A percentile compares a stretch with the other conserved stretches of the same genome.
phyloP scores from a whole-genome alignment of 2,329 filamentous ascomycete species.

The Trichoderma sp. region DNA sequence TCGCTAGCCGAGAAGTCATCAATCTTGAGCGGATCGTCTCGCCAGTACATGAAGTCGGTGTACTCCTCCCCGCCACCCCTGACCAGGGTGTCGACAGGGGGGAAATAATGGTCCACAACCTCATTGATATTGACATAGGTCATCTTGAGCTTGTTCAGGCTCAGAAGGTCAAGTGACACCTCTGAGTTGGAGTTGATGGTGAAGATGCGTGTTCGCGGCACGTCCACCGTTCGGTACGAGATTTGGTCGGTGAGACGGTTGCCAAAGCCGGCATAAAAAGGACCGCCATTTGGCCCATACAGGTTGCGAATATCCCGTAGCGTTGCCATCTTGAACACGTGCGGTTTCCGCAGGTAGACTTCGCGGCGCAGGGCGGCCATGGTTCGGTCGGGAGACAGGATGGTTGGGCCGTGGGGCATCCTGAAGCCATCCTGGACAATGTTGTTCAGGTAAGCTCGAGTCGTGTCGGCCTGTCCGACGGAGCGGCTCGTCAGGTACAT shows the following conservation, averaged over 20 bases:
- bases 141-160: conserved; percentile 91
- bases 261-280: conserved; percentile 96
- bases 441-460: conserved; percentile 84
- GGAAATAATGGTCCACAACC: conserved; percentile 97
- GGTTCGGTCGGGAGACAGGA: conserved; percentile 91
- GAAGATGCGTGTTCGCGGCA: conserved; percentile 91
- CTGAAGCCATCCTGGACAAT: conserved; percentile 86
- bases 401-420: conserved; percentile 87
- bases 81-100: conserved; percentile 82
- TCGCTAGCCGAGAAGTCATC: conserved; percentile 84
- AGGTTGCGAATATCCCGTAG: conserved; percentile 89
- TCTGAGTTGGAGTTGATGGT: conserved; percentile 98
- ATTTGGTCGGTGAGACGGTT: conserved; percentile 96
- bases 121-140: conserved; percentile 97
- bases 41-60: conserved; percentile 97
- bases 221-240: conserved; percentile 93
- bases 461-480: conserved; percentile 90
- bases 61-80: conserved; percentile 90
- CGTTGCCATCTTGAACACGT: conserved; percentile 99
- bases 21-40: conserved; percentile 78
- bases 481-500: conserved; percentile 95
- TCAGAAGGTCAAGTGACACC: conserved; percentile 86
- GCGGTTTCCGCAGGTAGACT: conserved; percentile 91
- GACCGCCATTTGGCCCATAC: conserved; percentile 74
- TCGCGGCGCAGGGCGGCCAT: conserved; percentile 91